Evolutionary conservation across 179 eudicot species (phyloP), one percentile per base, ranked within the genome.

Genomic region (Drosera spatulata): DNA sequence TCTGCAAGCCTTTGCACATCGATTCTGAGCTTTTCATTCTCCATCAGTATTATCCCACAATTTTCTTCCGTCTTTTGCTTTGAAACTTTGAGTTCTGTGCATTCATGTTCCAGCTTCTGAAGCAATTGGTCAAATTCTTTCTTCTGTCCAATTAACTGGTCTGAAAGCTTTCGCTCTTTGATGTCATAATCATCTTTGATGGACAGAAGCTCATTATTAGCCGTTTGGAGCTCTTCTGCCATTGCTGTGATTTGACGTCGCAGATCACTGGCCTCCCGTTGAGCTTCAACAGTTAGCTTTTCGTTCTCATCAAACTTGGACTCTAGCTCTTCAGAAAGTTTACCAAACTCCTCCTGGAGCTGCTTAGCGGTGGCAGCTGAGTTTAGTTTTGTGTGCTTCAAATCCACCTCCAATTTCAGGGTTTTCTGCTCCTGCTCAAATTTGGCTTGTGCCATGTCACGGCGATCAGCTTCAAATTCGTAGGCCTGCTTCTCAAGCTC

Each of bases 271-370:
- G 85, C 85, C 73, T 88, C 93, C 41, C 79, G 58, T 48, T 76
- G 78, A 39, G 88, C 79, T 55, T 70, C 69, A 39, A 38, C 58
- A 2, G 86, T 72, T 61, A 70, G 14, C 65, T 79, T 79, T 75
- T 88, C 91, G 67, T 77, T 83, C 68, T 85, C 95, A 12, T 75
- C 79, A 49, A 88, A 75, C 77, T 82, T 83, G 13, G 71, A 59
- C 42, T 79, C 68, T 69, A 90, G 73, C 56, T 85, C 91, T 39
- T 58, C 73, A 46, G 85, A 82, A 37, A 83, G 73, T 74, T 69
- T 78, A 54, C 61, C 72, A 65, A 88, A 79, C 68, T 82, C 91
- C 63, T 82, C 95, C 65, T 84, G 91, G 64, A 83, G 74, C 59
- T 69, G 65, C 64, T 91, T 83, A 12, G 82, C 82, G 37, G 79